A percentile compares a stretch with the other conserved stretches of the same genome.
phyloP scores from a whole-genome alignment of 495 filamentous ascomycete genomes.

The Opeltia flavorubescens region DNA sequence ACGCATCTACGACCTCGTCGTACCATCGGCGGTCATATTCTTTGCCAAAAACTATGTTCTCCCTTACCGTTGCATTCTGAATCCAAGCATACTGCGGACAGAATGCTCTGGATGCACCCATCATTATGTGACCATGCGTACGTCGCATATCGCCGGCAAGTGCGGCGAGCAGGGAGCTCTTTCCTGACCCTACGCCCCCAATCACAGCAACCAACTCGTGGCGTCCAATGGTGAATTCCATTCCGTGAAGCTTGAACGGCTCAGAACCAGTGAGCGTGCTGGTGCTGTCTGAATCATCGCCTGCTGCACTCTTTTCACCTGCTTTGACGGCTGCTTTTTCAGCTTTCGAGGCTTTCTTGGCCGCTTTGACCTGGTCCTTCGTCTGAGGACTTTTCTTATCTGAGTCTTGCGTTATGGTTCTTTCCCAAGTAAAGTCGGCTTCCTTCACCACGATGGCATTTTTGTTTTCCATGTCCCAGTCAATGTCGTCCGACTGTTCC shows the following conservation, averaged over 20 bases:
- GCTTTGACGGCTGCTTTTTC: slow-evolving; percentile 21
- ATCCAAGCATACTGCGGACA: slow-evolving; percentile 98
- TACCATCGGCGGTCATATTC: slow-evolving; percentile 40
- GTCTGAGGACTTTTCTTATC: slow-evolving; percentile 22
- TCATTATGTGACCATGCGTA: slow-evolving; percentile 53
- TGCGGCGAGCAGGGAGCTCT: slow-evolving; percentile 79
- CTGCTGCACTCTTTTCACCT: slow-evolving; percentile 1
- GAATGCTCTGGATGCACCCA: slow-evolving; percentile 71
- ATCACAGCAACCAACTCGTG: slow-evolving; percentile 86
- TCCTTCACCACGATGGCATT: slow-evolving; percentile 57
- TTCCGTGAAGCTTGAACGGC: slow-evolving; percentile 67
- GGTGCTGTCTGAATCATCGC: slow-evolving; percentile 29
- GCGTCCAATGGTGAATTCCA: slow-evolving; percentile 60
- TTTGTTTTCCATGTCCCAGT: slow-evolving; percentile 43
- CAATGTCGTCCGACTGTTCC: slow-evolving; percentile 63
- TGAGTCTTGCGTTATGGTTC: slow-evolving; percentile 47
- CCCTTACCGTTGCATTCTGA: slow-evolving; percentile 70
- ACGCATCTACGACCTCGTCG: slow-evolving; percentile 40
- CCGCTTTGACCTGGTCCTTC: slow-evolving; percentile 30
- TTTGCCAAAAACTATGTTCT: slow-evolving; percentile 88
- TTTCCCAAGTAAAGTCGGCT: slow-evolving; percentile 90
- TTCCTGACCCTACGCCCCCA: slow-evolving; percentile 81
- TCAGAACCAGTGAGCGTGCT: slow-evolving; percentile 46
- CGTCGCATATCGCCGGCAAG: slow-evolving; percentile 89
- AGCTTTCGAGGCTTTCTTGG: slow-evolving; percentile 20